Conservation (phyloP, 202 grass and related monocot species). For the Carex sylvatica region DNA sequence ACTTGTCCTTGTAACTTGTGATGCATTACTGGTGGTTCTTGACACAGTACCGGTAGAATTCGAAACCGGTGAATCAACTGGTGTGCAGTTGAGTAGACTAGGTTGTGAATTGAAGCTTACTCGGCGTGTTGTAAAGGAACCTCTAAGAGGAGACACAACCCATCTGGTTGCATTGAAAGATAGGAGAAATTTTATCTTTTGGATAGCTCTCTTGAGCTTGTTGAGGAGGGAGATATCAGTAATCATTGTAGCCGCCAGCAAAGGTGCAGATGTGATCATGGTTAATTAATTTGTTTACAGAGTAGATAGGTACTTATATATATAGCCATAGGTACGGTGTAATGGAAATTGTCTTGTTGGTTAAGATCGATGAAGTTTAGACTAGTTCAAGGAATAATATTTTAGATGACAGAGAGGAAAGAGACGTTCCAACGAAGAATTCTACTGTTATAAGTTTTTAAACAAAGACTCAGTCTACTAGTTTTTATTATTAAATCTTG, state of each 20-base stretch:
- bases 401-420: background rate
- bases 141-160: constrained; percentile 43
- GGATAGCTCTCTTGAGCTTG: constrained; percentile 39
- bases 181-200: constrained; percentile 67
- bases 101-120: constrained; percentile 45
- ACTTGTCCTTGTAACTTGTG: constrained; percentile 26
- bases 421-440: no score
- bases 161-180: constrained; percentile 62
- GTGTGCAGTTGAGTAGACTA: constrained; percentile 44
- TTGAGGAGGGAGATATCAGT: constrained; percentile 29
- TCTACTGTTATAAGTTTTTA: no score
- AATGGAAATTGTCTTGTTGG: background rate
- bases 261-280: background rate
- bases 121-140: constrained; percentile 9
- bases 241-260: background rate
- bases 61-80: constrained; percentile 4
- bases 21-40: constrained; percentile 33
- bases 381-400: background rate
- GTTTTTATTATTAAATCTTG: no score
- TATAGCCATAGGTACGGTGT: no score
- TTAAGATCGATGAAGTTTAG: background rate
- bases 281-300: background rate
- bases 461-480: no score
- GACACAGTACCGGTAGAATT: constrained; percentile 47
- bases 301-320: background rate